Base-by-base conservation (phyloP, 495 filamentous ascomycete genomes). In the Penicillium alfredii region DNA sequence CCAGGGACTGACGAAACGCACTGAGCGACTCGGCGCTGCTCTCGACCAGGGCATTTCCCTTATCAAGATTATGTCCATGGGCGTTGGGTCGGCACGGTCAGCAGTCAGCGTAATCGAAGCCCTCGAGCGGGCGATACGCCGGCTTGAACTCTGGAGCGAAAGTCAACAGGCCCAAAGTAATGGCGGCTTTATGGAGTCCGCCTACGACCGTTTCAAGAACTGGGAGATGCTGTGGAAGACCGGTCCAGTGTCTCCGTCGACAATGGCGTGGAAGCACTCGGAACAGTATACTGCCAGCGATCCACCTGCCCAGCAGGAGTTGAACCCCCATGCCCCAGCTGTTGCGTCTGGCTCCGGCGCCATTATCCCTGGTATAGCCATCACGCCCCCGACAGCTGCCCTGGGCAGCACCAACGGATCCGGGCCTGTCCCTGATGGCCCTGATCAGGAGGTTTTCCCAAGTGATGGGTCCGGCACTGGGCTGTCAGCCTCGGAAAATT, bases 201-300 rank as follows among this genome's bases (percentile, higher is more conserved):
- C 63, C 12, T 73, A 73, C 28, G 69, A 71, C 35, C 56, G 62
- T 1, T 73, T 73, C 51, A 73, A 73, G 27, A 70, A 65, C 15
- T 73, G 69, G 69, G 67, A 71, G 30, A 68, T 69, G 64, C 61
- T 71, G 5, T 73, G 69, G 69, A 70, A 71, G 37, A 64, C 64
- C 6, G 69, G 68, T 4, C 67, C 67, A 6, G 45, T 68, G 0
- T 69, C 64, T 2, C 64, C 65, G 1, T 45, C 51, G 4, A 56
- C 56, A 2, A 38, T 59, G 14, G 20, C 29, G 30, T 35, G 42
- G 43, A 38, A 53, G n/a, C 47, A 54, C 23, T 28, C 39, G 25
- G 47, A 55, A 28, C 13, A 33, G 1, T 45, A 31, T 32, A 20
- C 39, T 8, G 35, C 17, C n/a, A 56, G 45, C 24, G 41, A 58